phyloP scores from a whole-genome alignment of 495 filamentous ascomycete species.

The Xylaria curta region DNA sequence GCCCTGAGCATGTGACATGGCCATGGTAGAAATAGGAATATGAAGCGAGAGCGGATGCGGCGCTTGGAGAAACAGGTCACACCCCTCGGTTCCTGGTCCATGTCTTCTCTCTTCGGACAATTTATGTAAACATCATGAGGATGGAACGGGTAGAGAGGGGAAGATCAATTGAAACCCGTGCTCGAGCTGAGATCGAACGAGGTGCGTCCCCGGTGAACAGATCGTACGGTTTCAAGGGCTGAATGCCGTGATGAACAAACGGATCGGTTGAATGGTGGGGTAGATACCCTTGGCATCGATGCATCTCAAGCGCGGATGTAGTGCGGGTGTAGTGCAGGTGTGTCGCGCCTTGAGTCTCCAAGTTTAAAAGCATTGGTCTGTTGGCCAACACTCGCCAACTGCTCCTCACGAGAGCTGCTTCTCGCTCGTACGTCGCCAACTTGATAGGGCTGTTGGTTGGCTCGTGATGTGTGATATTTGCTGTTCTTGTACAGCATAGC shows the following conservation, averaged over 20 bases:
- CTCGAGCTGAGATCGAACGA: slow-evolving; percentile 21
- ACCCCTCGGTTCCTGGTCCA: neutral
- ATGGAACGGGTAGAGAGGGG: neutral
- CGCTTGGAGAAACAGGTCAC: slow-evolving; percentile 13
- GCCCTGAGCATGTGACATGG: slow-evolving; percentile 13
- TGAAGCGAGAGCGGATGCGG: slow-evolving; percentile 20
- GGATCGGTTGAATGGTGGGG: slow-evolving; percentile 16
- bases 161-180: slow-evolving; percentile 1
- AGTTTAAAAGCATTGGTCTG: slow-evolving; percentile 5
- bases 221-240: slow-evolving; percentile 24
- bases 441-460: slow-evolving; percentile 11
- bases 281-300: slow-evolving; percentile 12
- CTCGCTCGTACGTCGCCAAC: slow-evolving; percentile 15
- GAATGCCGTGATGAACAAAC: slow-evolving; percentile 3
- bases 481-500: slow-evolving; percentile 5
- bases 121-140: neutral
- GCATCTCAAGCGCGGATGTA: slow-evolving; percentile 10
- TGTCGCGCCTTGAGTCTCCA: slow-evolving; percentile 9
- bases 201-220: slow-evolving; percentile 9
- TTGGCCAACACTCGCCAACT: neutral
- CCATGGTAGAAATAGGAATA: neutral
- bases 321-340: slow-evolving; percentile 17
- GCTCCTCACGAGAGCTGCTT: slow-evolving; percentile 18
- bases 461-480: slow-evolving; percentile 11
- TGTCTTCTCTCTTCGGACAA: neutral